These are phyloP conservation scores for Aleurites moluccanus DNA, from an alignment of 441 rosid species.

Conservation along the genomic window DNA sequence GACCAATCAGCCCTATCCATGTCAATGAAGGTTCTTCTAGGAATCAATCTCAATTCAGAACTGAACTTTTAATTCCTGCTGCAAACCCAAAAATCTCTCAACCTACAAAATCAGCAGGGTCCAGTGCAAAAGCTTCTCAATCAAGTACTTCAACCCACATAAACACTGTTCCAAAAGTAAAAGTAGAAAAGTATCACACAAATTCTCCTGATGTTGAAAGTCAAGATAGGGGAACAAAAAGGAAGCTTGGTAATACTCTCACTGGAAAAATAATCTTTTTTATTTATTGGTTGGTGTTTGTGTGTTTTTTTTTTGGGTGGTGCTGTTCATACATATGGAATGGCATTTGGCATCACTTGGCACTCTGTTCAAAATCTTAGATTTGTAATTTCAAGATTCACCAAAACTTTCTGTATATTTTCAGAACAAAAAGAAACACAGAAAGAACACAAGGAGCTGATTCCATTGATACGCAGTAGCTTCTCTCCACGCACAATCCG, in stretches of 20 bases:
- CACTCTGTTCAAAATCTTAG: background rate
- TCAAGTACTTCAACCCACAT: conserved; percentile 28
- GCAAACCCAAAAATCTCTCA: conserved; percentile 40
- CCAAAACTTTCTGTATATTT: conserved; percentile 17
- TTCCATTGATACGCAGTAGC: conserved; percentile 54
- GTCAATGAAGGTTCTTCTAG: conserved; percentile 34
- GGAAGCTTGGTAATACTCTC: conserved; percentile 60
- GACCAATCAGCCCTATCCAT: conserved; percentile 35
- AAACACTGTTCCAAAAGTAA: conserved; percentile 27
- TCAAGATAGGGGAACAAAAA: conserved; percentile 54
- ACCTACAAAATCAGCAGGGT: conserved; percentile 27
- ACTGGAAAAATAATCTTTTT: conserved; percentile 1
- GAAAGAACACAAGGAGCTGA: conserved; percentile 71
- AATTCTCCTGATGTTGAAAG: conserved; percentile 33
- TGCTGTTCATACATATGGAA: background rate
- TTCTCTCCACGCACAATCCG: conserved; percentile 51
- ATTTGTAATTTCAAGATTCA: conserved; percentile 20
- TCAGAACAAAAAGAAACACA: conserved; percentile 80
- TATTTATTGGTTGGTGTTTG: background rate
- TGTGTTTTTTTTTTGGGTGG: background rate
- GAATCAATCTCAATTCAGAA: conserved; percentile 35
- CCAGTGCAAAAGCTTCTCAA: conserved; percentile 33
- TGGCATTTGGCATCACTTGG: conserved; percentile 12
- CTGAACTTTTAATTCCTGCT: conserved; percentile 55
- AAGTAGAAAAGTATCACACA: conserved; percentile 40